Base-by-base conservation (phyloP, 2,329 filamentous ascomycete species). In the Stachybotrys echinatus region DNA sequence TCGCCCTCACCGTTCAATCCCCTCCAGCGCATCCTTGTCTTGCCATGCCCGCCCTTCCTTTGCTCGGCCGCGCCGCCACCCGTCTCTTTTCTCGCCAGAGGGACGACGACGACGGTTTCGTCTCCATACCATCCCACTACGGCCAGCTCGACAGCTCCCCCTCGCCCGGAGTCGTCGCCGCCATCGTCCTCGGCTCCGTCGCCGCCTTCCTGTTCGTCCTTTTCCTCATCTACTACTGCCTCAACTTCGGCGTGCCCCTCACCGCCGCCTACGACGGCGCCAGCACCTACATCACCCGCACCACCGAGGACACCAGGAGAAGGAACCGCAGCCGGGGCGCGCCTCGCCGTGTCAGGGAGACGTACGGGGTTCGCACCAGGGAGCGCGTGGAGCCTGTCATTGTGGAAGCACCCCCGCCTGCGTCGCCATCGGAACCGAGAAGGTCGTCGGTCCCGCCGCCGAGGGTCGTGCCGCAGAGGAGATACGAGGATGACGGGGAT, bases 201-300 rank as follows among this genome's bases (percentile, higher is more conserved):
- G 70, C 65, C 23, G 80, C 73, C 48, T 77, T 83, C 61, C 61
- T 82, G 27, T 66, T 83, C 31, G 53, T 81, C 12, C 64, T 82
- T 23, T 75, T 75, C 62, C 58, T 81, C 12, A 55, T 81, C 50
- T 80, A 78, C 61, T 69, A 72, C 3, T 69, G 68, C n/a, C 63
- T 79, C 23, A 73, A 74, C 52, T 67, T 73, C 23, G 69, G 68
- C 1, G 72, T 69, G 2, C 58, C 65, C 37, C 61, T 61, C 48
- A 53, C 61, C 27, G 52, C 56, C 34, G 56, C 58, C 19, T 48
- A 50, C 45, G 52, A 54, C 8, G 55, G 55, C 10, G 46, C 56
- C 10, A 59, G 56, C 45, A 59, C 55, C 1, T 59, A 58, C 37
- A 48, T 42, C 34, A 53, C 53, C 17, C 51, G 44, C 22, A 19